A percentile compares a stretch with the other conserved stretches of the same genome.
Conservation (phyloP, 345 rosid species). For the Salix viminalis region DNA sequence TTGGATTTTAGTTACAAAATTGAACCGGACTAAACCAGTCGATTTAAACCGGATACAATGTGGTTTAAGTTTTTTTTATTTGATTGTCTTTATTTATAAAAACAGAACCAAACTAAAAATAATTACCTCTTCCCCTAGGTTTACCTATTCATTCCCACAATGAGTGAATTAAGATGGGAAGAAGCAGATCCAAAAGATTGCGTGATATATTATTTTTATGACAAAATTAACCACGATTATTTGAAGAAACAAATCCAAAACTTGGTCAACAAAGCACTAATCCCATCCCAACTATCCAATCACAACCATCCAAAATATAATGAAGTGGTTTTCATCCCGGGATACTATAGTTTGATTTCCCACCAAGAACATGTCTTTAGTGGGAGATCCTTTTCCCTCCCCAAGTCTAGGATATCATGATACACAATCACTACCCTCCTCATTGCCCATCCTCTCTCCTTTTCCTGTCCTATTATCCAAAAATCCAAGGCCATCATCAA, state of each 20-base stretch:
- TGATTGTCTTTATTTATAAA: too few relatives aligned
- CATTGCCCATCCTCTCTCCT: not conserved
- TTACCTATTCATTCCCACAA: too few relatives aligned
- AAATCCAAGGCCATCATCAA: slow-evolving; percentile 7
- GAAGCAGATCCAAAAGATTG: too few relatives aligned
- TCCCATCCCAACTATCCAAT: slow-evolving; percentile 11
- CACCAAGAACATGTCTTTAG: slow-evolving; percentile 8
- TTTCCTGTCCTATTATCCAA: not conserved
- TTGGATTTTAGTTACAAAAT: too few relatives aligned
- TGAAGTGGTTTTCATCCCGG: slow-evolving; percentile 4
- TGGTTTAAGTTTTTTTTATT: too few relatives aligned
- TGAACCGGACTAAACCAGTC: too few relatives aligned
- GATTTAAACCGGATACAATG: too few relatives aligned
- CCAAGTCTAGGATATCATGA: slow-evolving; percentile 27
- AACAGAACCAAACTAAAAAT: too few relatives aligned
- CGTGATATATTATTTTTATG: too few relatives aligned
- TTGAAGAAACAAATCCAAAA: not conserved
- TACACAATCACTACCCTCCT: slow-evolving; percentile 10
- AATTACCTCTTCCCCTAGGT: too few relatives aligned
- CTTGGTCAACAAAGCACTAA: slow-evolving; percentile 30
- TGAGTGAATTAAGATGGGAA: too few relatives aligned
- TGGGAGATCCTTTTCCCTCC: slow-evolving; percentile 25
- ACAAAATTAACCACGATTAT: too few relatives aligned
- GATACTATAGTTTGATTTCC: slow-evolving; percentile 9
- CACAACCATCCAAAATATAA: slow-evolving; percentile 31